Base-by-base conservation (phyloP, 495 filamentous ascomycete genomes). In the Tetracladium marchalianum region DNA sequence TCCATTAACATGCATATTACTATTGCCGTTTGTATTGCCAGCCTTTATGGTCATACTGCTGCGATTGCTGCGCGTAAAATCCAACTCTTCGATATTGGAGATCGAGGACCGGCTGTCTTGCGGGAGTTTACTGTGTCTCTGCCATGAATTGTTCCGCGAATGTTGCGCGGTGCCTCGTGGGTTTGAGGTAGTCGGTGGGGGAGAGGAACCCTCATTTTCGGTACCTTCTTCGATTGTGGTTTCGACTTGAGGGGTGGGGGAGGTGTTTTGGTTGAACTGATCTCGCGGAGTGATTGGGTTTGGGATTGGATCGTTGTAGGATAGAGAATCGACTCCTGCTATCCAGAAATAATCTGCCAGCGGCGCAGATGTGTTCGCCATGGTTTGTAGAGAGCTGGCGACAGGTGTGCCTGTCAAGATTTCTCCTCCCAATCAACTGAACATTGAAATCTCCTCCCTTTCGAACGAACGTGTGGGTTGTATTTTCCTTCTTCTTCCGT, bases 281-380 rank as follows among this genome's bases (percentile, higher is more conserved):
- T 67, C 65, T 41, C 60, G 59, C 18, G 55, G 57, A 48, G 56
- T 45, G 47, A 12, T 27, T 53, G 62, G 22, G 43, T 42, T 19
- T 54, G 59, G 43, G 33, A 52, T 38, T 18, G 57, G 64, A 51
- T 81, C 75, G 46, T 73, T 67, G 61, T 80, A 81, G 36, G 75
- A 71, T 50, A 76, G 66, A 50, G 84, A 83, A 66, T 89, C 87
- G 57, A 94, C 79, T 63, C 92, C 92, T 53, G 86, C 87, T 52
- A 98, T 96, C 87, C 92, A 98, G 68, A 98, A 98, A 69, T 93
- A 96, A 65, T 98, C 92, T 61, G 92, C 92, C 50, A 98, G 80
- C 51, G 92, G 92, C 43, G 83, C 73, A 47, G 82, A 81, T 16
- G 83, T 73, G 61, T 59, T 64, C 43, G 73, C 74, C 74, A 77